Evolutionary conservation across 257 asterid genomes (phyloP).

Genomic region (Fraxinus quadrangulata): DNA sequence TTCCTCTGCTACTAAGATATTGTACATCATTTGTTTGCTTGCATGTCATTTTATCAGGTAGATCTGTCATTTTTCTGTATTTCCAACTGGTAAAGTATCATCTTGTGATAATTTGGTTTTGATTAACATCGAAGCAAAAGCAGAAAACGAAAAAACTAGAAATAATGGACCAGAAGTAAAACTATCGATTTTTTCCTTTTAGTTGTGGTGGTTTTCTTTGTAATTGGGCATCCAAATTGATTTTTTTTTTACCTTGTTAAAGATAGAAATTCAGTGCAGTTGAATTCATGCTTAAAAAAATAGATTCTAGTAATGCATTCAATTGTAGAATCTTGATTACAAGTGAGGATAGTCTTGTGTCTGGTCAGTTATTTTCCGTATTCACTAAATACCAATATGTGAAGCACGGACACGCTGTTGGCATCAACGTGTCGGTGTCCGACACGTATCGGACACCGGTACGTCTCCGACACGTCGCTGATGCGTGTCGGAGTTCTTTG

Average conservation of each 20-base stretch:
- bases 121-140: neutral
- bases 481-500: no score
- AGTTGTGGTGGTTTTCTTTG: neutral
- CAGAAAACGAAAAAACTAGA: neutral
- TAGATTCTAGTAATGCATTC: no score
- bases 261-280: no score
- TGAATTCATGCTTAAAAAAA: no score
- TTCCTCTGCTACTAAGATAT: conserved; percentile 8
- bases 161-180: neutral
- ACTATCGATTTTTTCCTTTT: neutral
- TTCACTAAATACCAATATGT: neutral
- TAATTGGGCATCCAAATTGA: no score
- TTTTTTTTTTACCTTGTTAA: no score
- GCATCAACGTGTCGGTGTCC: no score
- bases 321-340: no score
- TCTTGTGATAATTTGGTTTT: neutral
- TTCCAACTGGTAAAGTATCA: neutral
- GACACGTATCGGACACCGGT: no score
- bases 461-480: no score
- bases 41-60: neutral
- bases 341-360: neutral
- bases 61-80: neutral
- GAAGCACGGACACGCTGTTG: no score
- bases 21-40: neutral
- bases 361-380: neutral